Percentiles rank a stretch among this genome's conserved stretches.
Evolutionary conservation across 106 monocot species (phyloP).

Genomic region (Triglochin maritima): DNA sequence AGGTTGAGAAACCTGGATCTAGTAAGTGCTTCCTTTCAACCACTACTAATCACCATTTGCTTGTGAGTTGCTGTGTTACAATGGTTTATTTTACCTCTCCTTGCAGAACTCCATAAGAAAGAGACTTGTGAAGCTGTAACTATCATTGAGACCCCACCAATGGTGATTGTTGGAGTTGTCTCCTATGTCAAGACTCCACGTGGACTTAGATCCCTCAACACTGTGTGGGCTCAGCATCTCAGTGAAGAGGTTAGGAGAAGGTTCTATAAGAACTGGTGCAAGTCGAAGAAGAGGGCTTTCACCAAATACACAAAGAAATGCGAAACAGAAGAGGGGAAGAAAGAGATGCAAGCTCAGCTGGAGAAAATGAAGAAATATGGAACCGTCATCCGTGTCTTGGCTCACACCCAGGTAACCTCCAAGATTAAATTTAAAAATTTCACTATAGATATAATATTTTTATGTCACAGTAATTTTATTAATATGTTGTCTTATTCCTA

Average conservation of each 20-base stretch:
- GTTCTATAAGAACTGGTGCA: conserved; percentile 92
- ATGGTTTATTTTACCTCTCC: not conserved
- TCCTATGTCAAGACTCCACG: conserved; percentile 85
- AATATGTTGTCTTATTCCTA: not conserved
- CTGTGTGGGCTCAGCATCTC: conserved; percentile 87
- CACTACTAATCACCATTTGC: not conserved
- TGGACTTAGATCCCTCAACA: conserved; percentile 66
- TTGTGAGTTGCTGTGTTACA: too few relatives aligned
- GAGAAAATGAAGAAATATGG: conserved; percentile 94
- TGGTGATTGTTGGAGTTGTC: conserved; percentile 82
- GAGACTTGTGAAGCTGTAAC: conserved; percentile 94
- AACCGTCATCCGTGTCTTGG: conserved; percentile 61
- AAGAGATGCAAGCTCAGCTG: conserved; percentile 57
- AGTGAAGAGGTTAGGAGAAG: conserved; percentile 79
- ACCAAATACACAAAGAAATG: conserved; percentile 73
- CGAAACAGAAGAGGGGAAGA: conserved; percentile 70
- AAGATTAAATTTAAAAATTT: too few relatives aligned
- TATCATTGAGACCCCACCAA: conserved; percentile 67
- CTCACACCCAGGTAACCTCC: conserved; percentile 65
- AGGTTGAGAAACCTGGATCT: conserved; percentile 88
- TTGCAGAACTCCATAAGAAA: conserved; percentile 82
- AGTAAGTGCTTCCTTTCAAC: conserved; percentile 24
- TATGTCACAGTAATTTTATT: not conserved
- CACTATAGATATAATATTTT: not conserved
- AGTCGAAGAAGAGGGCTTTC: conserved; percentile 82